Evolutionary conservation across 2,329 filamentous ascomycete species (phyloP).

Genomic region (Penicillium crustosum): DNA sequence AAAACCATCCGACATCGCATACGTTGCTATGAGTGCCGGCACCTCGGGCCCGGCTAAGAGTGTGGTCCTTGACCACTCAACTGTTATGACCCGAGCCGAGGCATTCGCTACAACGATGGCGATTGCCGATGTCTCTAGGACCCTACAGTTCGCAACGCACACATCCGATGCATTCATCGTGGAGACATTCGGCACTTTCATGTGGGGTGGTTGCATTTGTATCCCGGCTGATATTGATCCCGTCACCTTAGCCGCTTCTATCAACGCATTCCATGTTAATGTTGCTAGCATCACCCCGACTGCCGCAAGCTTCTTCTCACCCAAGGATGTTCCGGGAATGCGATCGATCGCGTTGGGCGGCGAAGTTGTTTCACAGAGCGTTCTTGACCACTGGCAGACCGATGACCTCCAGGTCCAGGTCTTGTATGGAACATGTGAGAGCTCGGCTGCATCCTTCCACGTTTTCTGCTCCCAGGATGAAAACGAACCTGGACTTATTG

Average conservation of each 20-base stretch:
- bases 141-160: constrained; percentile 46
- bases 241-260: constrained; percentile 55
- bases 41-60: constrained; percentile 34
- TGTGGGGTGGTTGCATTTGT: constrained; percentile 49
- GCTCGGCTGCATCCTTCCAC: constrained; percentile 28
- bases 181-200: constrained; percentile 40
- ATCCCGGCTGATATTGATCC: constrained; percentile 48
- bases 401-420: constrained; percentile 23
- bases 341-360: constrained; percentile 26
- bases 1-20: constrained; percentile 27
- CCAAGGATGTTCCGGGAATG: constrained; percentile 30
- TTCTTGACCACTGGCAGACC: constrained; percentile 15
- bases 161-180: constrained; percentile 49
- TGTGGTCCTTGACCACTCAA: constrained; percentile 40
- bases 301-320: constrained; percentile 23
- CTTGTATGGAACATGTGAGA: constrained; percentile 29
- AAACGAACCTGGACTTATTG: constrained; percentile 18
- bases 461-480: background rate
- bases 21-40: constrained; percentile 39
- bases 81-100: constrained; percentile 32
- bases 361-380: constrained; percentile 9
- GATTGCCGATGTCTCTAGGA: constrained; percentile 25
- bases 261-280: constrained; percentile 41
- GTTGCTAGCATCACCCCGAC: constrained; percentile 39
- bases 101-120: constrained; percentile 28